phyloP scores from a whole-genome alignment of 2,329 filamentous ascomycete species.

The Tolypocladium inflatum region DNA sequence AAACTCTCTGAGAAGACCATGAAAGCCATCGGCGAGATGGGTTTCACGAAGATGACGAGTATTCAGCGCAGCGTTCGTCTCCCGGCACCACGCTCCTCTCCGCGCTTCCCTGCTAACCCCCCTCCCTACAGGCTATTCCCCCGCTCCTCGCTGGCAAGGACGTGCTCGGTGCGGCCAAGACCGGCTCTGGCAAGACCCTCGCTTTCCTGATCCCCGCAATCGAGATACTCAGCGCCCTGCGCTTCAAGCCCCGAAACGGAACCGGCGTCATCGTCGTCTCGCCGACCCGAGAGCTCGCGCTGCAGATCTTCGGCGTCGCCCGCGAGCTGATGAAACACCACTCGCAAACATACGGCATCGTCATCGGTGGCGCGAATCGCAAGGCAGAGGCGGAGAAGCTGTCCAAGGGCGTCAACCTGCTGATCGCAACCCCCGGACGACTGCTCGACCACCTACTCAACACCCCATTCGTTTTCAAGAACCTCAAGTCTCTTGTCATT shows the following conservation, averaged over 20 bases:
- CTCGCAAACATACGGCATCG: constrained; percentile 89
- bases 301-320: constrained; percentile 94
- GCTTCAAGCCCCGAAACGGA: constrained; percentile 91
- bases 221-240: constrained; percentile 81
- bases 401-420: constrained; percentile 82
- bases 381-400: constrained; percentile 91
- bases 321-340: constrained; percentile 88
- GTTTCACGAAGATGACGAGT: constrained; percentile 90
- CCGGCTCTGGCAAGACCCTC: constrained; percentile 89
- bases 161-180: constrained; percentile 92
- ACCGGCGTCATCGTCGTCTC: constrained; percentile 89
- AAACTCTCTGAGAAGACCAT: constrained; percentile 82
- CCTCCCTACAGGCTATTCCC: constrained; percentile 53
- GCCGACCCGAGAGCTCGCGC: constrained; percentile 83
- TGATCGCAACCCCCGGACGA: constrained; percentile 89
- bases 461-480: constrained; percentile 87
- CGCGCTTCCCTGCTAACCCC: neutral
- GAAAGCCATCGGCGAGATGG: constrained; percentile 83
- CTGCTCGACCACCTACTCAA: constrained; percentile 91
- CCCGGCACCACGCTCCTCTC: neutral
- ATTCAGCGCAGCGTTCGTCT: constrained; percentile 60
- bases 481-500: constrained; percentile 83
- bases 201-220: constrained; percentile 90
- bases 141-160: constrained; percentile 83
- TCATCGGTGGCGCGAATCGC: constrained; percentile 89